phyloP scores from a whole-genome alignment of 331 rosid species.

The Quercus tomentella region DNA sequence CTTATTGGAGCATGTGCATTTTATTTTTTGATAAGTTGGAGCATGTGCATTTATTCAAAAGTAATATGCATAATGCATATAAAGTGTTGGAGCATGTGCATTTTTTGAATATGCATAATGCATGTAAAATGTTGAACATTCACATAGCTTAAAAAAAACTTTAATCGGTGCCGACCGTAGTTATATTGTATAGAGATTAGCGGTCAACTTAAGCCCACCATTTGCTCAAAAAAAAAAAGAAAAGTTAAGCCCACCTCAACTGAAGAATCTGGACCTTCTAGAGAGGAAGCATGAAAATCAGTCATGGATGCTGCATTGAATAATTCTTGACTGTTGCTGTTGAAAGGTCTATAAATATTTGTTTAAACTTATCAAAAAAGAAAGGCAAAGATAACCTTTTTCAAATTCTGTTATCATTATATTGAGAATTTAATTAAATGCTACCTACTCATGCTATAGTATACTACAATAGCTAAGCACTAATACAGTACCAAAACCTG shows the following conservation, averaged over 20 bases:
- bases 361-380: too few species aligned
- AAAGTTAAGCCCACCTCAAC: constrained; percentile 13
- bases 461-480: too few species aligned
- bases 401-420: too few species aligned
- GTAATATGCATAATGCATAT: neutral
- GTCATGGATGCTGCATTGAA: neutral
- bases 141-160: neutral
- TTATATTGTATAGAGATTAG: neutral
- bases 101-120: neutral
- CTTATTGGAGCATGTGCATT: neutral
- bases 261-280: neutral
- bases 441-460: too few species aligned
- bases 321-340: neutral
- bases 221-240: too few species aligned
- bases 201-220: neutral
- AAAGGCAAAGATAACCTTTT: too few species aligned
- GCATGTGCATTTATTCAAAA: neutral
- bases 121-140: neutral
- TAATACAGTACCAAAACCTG: neutral
- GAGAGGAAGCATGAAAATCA: neutral
- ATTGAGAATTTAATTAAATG: too few species aligned
- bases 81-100: too few species aligned
- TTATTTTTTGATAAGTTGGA: neutral
- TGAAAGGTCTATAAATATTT: neutral
- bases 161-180: neutral